Percentiles rank a stretch among this genome's conserved stretches.
Conservation (phyloP, 345 rosid genomes). For the Eucalyptus polybractea region DNA sequence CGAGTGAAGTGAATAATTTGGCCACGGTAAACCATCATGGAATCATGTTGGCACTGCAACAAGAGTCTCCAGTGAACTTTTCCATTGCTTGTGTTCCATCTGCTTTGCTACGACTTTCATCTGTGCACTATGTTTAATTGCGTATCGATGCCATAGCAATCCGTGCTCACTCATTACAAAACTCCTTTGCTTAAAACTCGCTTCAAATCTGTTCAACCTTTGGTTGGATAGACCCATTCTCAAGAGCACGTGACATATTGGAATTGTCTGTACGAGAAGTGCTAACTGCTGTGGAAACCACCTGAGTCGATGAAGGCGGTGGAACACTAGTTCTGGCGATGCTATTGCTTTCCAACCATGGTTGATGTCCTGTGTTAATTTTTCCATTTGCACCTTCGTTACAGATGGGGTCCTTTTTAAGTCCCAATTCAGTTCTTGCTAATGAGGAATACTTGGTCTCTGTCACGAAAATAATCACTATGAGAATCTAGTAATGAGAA, state of each 20-base stretch:
- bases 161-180: not conserved
- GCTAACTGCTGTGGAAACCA: conserved; percentile 4
- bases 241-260: conserved; percentile 19
- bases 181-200: not conserved
- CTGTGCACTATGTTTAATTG: not conserved
- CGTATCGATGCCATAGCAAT: not conserved
- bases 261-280: conserved; percentile 4
- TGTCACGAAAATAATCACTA: conserved; percentile 7
- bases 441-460: conserved; percentile 62
- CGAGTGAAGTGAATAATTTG: not conserved
- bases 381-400: conserved; percentile 18
- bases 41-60: not conserved
- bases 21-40: not conserved
- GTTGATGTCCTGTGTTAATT: conserved; percentile 32
- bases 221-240: conserved; percentile 24
- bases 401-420: conserved; percentile 20
- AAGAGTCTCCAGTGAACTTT: not conserved
- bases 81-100: not conserved
- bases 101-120: not conserved
- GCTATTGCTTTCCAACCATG: conserved; percentile 32
- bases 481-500: not conserved
- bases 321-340: conserved; percentile 15
- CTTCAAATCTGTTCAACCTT: conserved; percentile 7
- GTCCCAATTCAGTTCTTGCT: conserved; percentile 46
- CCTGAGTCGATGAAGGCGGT: conserved; percentile 13